A percentile compares a stretch with the other conserved stretches of the same genome.
Evolutionary conservation across 441 rosid species (phyloP).

Genomic region (Omphalea diandra): DNA sequence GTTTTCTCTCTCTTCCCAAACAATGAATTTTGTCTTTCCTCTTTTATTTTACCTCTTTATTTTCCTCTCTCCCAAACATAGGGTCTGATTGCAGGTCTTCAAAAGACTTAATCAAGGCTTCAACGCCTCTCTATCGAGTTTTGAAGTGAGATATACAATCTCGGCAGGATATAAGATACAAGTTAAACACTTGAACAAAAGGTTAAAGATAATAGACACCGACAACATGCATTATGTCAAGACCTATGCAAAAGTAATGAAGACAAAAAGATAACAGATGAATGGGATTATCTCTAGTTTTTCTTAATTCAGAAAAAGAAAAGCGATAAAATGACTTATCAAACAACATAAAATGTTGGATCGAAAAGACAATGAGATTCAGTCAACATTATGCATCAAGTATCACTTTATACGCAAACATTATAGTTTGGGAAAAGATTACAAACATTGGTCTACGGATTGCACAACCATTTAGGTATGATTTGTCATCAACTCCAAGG

Average conservation of each 20-base stretch:
- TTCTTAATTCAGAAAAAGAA: neutral
- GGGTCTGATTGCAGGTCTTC: too few species aligned
- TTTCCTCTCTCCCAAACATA: too few species aligned
- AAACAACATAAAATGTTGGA: conserved; percentile 30
- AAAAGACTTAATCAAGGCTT: conserved; percentile 51
- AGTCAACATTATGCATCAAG: conserved; percentile 14
- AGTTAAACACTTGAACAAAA: conserved; percentile 54
- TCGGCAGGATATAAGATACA: conserved; percentile 39
- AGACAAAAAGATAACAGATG: neutral
- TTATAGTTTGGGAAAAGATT: conserved; percentile 10
- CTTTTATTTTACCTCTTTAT: too few species aligned
- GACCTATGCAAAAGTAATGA: neutral
- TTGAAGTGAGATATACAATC: conserved; percentile 28
- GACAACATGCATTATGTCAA: conserved; percentile 32
- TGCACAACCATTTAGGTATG: conserved; percentile 73
- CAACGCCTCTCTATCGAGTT: conserved; percentile 37
- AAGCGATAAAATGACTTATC: neutral
- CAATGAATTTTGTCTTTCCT: too few species aligned
- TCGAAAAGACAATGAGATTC: conserved; percentile 31
- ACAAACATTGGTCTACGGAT: conserved; percentile 84
- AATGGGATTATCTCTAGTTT: neutral
- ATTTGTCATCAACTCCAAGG: conserved; percentile 73
- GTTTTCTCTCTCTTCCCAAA: too few species aligned
- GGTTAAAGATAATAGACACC: conserved; percentile 73
- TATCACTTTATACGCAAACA: conserved; percentile 18